These are phyloP conservation scores for Didymellaceae sp. DNA, from an alignment of 2,329 filamentous ascomycete genomes.

Conservation along the genomic window DNA sequence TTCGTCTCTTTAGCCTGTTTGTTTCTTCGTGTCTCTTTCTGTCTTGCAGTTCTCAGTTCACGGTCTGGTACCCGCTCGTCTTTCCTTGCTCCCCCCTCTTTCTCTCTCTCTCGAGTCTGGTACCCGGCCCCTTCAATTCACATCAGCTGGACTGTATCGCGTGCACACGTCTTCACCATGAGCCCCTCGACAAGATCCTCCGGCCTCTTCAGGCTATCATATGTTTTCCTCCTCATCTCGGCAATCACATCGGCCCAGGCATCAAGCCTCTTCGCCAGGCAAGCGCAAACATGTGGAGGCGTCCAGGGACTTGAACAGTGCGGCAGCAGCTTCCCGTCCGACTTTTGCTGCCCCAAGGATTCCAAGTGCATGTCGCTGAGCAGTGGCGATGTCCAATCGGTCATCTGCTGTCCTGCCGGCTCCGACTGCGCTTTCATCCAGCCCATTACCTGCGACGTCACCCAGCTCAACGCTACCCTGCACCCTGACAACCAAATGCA, in stretches of 20 bases:
- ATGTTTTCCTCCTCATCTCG: conserved; percentile 40
- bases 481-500: conserved; percentile 68
- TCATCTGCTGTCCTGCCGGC: conserved; percentile 72
- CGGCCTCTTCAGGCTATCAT: conserved; percentile 43
- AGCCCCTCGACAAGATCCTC: conserved; percentile 33
- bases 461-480: conserved; percentile 64
- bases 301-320: conserved; percentile 59
- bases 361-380: conserved; percentile 65
- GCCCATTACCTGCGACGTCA: conserved; percentile 69
- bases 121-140: conserved; percentile 5
- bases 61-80: conserved; percentile 11
- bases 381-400: conserved; percentile 66
- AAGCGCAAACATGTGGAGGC: conserved; percentile 58
- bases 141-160: conserved; percentile 7
- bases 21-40: conserved; percentile 13
- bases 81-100: background rate
- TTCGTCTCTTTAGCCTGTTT: conserved; percentile 5
- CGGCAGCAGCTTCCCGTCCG: conserved; percentile 61
- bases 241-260: conserved; percentile 34
- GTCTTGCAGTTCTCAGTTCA: conserved; percentile 1
- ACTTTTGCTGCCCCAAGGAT: conserved; percentile 69
- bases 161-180: conserved; percentile 29
- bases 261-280: conserved; percentile 38
- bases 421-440: conserved; percentile 65
- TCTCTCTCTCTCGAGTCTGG: conserved; percentile 1